Conservation (phyloP, 2,329 filamentous ascomycete genomes). For the Pseudocercospora cruenta region DNA sequence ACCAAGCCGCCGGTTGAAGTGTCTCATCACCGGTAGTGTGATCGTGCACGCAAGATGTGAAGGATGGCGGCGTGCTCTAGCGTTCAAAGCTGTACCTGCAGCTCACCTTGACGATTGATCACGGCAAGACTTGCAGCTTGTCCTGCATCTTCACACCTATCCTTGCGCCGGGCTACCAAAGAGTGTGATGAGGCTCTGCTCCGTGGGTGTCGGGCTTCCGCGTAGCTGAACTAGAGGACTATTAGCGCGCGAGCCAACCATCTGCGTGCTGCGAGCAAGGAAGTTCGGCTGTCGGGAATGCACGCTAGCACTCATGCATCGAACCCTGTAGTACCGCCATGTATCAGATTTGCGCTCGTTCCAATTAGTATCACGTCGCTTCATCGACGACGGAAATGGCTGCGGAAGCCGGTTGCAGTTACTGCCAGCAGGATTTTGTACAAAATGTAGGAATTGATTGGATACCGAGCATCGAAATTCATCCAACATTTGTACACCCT, state of each 20-base stretch:
- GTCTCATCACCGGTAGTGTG: conserved; percentile 20
- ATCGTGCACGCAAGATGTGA: conserved; percentile 22
- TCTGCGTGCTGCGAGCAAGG: conserved; percentile 20
- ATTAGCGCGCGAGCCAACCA: conserved; percentile 6
- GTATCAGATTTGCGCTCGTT: conserved; percentile 31
- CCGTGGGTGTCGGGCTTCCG: background rate
- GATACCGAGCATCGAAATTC: conserved; percentile 27
- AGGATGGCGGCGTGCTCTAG: conserved; percentile 22
- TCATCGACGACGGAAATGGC: conserved; percentile 31
- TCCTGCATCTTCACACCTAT: conserved; percentile 9
- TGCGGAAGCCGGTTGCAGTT: conserved; percentile 31
- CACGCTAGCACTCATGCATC: conserved; percentile 32
- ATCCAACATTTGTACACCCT: conserved; percentile 20
- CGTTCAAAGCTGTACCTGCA: conserved; percentile 21
- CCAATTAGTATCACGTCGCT: conserved; percentile 28
- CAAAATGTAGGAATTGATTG: conserved; percentile 21
- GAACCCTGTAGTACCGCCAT: conserved; percentile 34
- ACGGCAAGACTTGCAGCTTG: conserved; percentile 23
- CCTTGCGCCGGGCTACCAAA: conserved; percentile 3
- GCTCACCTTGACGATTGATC: conserved; percentile 7
- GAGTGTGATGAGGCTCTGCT: conserved; percentile 6
- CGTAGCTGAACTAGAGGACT: background rate
- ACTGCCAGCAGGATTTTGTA: conserved; percentile 18
- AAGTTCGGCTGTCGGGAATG: conserved; percentile 33
- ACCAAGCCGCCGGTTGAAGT: conserved; percentile 11